These are phyloP conservation scores for Hyaloperonospora brassicae DNA, from an alignment of 352 stramenopile genomes.

Conservation along the genomic window DNA sequence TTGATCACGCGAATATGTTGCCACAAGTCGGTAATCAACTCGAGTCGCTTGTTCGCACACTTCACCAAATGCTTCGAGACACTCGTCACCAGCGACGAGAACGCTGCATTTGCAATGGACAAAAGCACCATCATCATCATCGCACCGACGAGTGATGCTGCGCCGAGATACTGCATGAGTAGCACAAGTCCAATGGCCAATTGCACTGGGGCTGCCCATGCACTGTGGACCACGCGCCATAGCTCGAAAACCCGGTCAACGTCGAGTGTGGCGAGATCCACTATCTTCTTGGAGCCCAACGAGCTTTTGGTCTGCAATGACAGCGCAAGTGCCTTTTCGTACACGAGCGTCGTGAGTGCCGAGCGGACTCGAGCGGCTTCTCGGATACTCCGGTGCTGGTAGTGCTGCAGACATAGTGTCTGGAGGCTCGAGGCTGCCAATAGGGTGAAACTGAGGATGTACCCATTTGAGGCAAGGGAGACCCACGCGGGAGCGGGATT, in stretches of 20 bases:
- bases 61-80: constrained; percentile 37
- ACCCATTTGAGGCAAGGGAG: constrained; percentile 40
- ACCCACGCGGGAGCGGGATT: constrained; percentile 38
- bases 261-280: constrained; percentile 93
- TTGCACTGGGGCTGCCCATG: constrained; percentile 54
- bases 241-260: constrained; percentile 86
- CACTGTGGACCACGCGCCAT: constrained; percentile 53
- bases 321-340: constrained; percentile 45
- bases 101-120: constrained; percentile 23
- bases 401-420: constrained; percentile 56
- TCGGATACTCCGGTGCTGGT: constrained; percentile 55
- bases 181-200: constrained; percentile 46
- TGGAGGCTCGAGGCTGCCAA: constrained; percentile 42
- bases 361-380: constrained; percentile 58
- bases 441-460: constrained; percentile 40
- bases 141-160: constrained; percentile 46
- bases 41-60: constrained; percentile 46
- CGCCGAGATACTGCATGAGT: constrained; percentile 42
- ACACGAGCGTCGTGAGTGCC: constrained; percentile 59
- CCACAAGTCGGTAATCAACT: constrained; percentile 53
- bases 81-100: constrained; percentile 33
- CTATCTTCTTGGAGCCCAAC: constrained; percentile 73
- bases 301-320: constrained; percentile 52
- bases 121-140: constrained; percentile 50
- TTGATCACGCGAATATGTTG: constrained; percentile 66